phyloP scores from a whole-genome alignment of 78 protist genomes.

The Protostelium mycophagum region DNA sequence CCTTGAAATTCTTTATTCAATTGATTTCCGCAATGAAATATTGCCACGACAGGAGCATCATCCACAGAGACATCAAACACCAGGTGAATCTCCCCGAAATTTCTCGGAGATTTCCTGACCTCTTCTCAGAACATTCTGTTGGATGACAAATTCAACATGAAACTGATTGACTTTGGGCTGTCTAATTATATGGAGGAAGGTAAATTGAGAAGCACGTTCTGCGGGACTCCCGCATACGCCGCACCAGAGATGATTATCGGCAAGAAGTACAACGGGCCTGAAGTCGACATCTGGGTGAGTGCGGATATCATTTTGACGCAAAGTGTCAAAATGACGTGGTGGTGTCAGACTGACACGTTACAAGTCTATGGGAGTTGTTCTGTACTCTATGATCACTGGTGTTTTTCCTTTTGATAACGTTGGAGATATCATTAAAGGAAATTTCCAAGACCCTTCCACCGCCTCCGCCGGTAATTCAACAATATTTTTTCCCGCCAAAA shows the following conservation, averaged over 20 bases:
- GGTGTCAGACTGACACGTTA: neutral
- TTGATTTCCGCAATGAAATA: conserved; percentile 58
- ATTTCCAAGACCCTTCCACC: conserved; percentile 1
- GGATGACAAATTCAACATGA: conserved; percentile 20
- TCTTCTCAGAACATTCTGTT: conserved; percentile 42
- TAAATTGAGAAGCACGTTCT: conserved; percentile 38
- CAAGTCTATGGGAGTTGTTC: conserved; percentile 27
- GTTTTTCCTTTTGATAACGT: conserved; percentile 44
- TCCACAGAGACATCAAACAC: conserved; percentile 47
- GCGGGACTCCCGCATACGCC: conserved; percentile 76
- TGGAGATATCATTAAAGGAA: conserved; percentile 23
- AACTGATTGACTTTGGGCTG: conserved; percentile 72
- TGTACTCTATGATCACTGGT: conserved; percentile 43
- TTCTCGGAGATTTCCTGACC: neutral
- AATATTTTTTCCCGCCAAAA: no score
- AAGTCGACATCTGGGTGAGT: conserved; percentile 52
- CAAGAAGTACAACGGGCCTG: conserved; percentile 39
- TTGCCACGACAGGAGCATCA: conserved; percentile 55
- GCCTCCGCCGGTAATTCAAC: neutral
- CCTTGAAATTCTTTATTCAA: conserved; percentile 60
- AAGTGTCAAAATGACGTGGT: no score
- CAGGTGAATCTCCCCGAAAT: conserved; percentile 31
- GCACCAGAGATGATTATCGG: conserved; percentile 78
- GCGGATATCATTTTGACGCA: neutral
- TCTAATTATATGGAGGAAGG: conserved; percentile 46